phyloP scores from a whole-genome alignment of 2,329 filamentous ascomycete genomes.

The Curvularia eragrostidis region DNA sequence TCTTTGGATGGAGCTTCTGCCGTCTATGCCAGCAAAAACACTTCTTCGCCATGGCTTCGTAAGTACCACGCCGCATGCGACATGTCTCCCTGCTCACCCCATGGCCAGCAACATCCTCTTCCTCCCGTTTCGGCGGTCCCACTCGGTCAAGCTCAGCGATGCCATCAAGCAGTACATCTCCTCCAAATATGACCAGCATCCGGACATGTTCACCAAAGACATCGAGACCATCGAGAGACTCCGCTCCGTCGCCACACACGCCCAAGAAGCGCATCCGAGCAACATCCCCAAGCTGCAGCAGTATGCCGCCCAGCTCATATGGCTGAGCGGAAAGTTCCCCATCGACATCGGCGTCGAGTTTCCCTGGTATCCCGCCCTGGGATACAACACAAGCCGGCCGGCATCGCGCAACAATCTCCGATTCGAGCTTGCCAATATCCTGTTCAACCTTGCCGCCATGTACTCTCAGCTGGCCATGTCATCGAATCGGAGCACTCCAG shows the following conservation, averaged over 20 bases:
- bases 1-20: conserved; percentile 25
- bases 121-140: conserved; percentile 87
- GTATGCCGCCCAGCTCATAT: conserved; percentile 91
- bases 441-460: conserved; percentile 91
- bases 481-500: conserved; percentile 76
- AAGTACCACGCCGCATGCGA: conserved; percentile 10
- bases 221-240: conserved; percentile 84
- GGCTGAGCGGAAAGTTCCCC: conserved; percentile 94
- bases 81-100: not conserved
- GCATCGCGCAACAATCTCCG: conserved; percentile 70
- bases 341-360: conserved; percentile 97
- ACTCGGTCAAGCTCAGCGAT: conserved; percentile 76
- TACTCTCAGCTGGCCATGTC: conserved; percentile 91
- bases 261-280: conserved; percentile 84
- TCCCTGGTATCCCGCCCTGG: conserved; percentile 92
- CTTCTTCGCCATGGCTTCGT: conserved; percentile 36
- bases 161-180: conserved; percentile 96
- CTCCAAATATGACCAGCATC: conserved; percentile 97
- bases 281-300: conserved; percentile 86
- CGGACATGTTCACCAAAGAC: conserved; percentile 93
- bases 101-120: conserved; percentile 68
- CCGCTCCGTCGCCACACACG: conserved; percentile 84
- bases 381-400: conserved; percentile 83
- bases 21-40: conserved; percentile 26
- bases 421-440: conserved; percentile 88